Conservation (phyloP, 352 stramenopile genomes). For the Pythium volutum region DNA sequence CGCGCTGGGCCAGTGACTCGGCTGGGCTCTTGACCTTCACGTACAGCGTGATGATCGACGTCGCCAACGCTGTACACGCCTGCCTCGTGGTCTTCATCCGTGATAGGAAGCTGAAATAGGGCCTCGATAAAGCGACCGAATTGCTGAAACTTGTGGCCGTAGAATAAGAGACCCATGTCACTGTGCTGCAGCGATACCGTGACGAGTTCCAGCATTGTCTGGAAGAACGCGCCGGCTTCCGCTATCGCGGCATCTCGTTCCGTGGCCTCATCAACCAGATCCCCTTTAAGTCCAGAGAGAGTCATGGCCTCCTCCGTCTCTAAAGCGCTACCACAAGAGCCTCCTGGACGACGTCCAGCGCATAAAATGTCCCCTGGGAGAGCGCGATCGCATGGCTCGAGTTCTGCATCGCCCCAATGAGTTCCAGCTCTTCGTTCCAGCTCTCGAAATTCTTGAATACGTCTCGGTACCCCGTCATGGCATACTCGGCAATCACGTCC, state of each 20-base stretch:
- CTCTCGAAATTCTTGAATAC: constrained; percentile 26
- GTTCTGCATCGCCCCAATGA: constrained; percentile 28
- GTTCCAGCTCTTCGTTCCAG: constrained; percentile 25
- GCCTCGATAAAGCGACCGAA: constrained; percentile 4
- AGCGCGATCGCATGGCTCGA: constrained; percentile 22
- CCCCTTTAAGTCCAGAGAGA: background rate
- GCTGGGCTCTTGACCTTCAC: no score
- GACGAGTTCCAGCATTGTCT: constrained; percentile 22
- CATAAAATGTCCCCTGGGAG: constrained; percentile 25
- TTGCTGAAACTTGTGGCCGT: constrained; percentile 24
- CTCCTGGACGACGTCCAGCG: constrained; percentile 20
- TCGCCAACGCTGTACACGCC: background rate
- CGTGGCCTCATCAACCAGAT: background rate
- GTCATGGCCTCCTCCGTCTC: background rate
- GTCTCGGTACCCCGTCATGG: constrained; percentile 9
- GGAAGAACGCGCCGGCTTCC: constrained; percentile 10
- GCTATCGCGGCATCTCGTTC: background rate
- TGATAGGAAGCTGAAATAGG: constrained; percentile 20
- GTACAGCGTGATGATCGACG: background rate
- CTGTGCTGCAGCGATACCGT: constrained; percentile 28
- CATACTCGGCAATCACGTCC: constrained; percentile 18
- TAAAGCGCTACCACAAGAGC: constrained; percentile 16
- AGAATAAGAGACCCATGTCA: constrained; percentile 32
- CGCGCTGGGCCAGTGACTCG: background rate
- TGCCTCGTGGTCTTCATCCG: constrained; percentile 3